Percentiles rank a stretch among this genome's conserved stretches.
phyloP scores from a whole-genome alignment of 2,329 filamentous ascomycete species.

The Xylaria sp. region DNA sequence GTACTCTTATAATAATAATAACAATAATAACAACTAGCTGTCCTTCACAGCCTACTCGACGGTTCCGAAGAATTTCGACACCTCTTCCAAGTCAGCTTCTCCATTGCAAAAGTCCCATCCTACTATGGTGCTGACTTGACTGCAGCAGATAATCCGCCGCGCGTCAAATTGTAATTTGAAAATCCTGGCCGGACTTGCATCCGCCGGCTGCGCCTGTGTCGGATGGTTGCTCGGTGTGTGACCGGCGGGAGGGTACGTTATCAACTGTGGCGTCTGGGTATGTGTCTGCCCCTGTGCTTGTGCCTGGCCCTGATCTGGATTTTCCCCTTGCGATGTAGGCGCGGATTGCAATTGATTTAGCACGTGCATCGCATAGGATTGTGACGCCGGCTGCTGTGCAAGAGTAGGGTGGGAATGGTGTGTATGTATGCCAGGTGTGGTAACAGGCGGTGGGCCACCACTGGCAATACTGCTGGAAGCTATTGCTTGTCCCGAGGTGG shows the following conservation, averaged over 20 bases:
- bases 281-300: conserved; percentile 26
- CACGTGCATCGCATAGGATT: conserved; percentile 8
- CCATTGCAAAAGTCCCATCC: conserved; percentile 97
- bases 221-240: conserved; percentile 39
- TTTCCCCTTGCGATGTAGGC: conserved; percentile 16
- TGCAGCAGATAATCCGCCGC: conserved; percentile 90
- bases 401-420: conserved; percentile 18
- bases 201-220: conserved; percentile 50
- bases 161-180: conserved; percentile 98
- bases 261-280: conserved; percentile 28
- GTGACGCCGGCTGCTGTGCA: neutral
- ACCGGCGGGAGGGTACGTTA: conserved; percentile 22
- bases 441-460: conserved; percentile 14
- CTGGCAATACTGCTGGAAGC: neutral
- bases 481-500: neutral
- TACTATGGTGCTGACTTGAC: conserved; percentile 87
- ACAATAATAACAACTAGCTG: neutral
- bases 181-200: conserved; percentile 65
- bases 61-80: conserved; percentile 76
- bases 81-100: conserved; percentile 79
- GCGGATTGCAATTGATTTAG: conserved; percentile 9
- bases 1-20: neutral
- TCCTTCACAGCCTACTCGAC: conserved; percentile 51
- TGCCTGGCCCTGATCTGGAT: conserved; percentile 6
- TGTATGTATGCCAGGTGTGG: conserved; percentile 13